Evolutionary conservation across 352 stramenopile genomes (phyloP), one percentile per base, ranked within the genome.

Genomic region (Aphanomyces invadans): DNA sequence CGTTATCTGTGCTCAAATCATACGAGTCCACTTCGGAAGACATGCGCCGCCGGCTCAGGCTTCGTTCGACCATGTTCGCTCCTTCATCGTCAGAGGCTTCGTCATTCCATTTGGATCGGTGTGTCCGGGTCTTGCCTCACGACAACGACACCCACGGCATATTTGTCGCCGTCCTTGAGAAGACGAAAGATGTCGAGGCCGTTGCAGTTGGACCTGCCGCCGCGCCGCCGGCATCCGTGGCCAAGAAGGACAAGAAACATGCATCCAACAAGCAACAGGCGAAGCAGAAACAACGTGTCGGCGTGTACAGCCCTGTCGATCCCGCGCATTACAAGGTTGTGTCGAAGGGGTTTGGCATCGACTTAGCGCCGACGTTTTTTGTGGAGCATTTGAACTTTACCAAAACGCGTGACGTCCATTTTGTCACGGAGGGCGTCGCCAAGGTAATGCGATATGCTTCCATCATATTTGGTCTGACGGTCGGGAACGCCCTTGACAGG

Each of bases 81-180:
- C 88, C 91, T 2, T 78, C 72, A 0, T 46, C 72, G 11, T 69
- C 86, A 28, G 77, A 95, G 64, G 71, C 61, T 23, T 52, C 68
- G 44, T 62, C 61, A 25, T 75, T 95, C 60, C 76, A 91, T 36
- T 70, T 99, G 21, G 79, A 98, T 36, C 78, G 86, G 4, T 99
- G 97, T 74, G 79, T 96, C 59, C 89, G 97, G 2, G 67, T 99
- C 26, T 77, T 98, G 15, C 97, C 97, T 21, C 96, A 99, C 65
- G 91, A 99, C 65, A 95, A 99, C 62, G 89, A 99, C 73, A 98
- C 96, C 0, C 95, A 97, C 55, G 97, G 96, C 0, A 97, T 99
- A 65, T 99, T 99, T 73, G 68, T 99, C n/a, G 90, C 90, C 17
- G 78, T 99, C 12, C 84, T 99, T 29, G 36, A 76, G 39, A 96